phyloP scores from a whole-genome alignment of 306 rosid genomes.

The Abrus precatorius region DNA sequence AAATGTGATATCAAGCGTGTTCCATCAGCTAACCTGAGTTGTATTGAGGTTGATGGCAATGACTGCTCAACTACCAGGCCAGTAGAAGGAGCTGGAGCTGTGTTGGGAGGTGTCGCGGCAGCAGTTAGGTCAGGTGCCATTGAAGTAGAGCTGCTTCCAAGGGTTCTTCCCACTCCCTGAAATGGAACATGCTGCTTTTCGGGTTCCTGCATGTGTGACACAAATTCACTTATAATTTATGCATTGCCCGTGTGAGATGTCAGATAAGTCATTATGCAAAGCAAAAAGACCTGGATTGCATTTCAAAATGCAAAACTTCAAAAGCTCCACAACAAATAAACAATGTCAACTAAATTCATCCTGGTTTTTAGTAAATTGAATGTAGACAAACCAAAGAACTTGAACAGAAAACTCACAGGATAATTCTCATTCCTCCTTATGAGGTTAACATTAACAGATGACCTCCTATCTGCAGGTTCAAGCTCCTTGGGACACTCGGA shows the following conservation, averaged over 20 bases:
- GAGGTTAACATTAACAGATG: constrained; percentile 88
- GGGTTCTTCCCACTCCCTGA: constrained; percentile 96
- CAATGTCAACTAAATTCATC: constrained; percentile 1
- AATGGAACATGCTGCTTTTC: constrained; percentile 71
- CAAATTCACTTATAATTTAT: constrained; percentile 14
- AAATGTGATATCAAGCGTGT: constrained; percentile 80
- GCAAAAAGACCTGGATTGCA: neutral
- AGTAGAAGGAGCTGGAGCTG: constrained; percentile 58
- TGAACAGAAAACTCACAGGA: constrained; percentile 71
- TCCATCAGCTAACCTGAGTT: constrained; percentile 93
- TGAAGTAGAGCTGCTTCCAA: constrained; percentile 84
- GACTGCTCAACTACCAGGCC: constrained; percentile 76
- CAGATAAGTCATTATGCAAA: constrained; percentile 22
- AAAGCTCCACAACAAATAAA: constrained; percentile 25
- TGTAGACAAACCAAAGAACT: constrained; percentile 36
- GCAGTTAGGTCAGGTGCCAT: constrained; percentile 55
- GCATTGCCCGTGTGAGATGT: neutral
- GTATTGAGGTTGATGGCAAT: constrained; percentile 83
- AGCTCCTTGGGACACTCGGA: constrained; percentile 97
- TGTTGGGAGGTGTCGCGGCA: constrained; percentile 47
- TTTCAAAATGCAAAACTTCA: constrained; percentile 25
- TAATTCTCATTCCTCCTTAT: constrained; percentile 81
- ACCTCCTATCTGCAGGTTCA: constrained; percentile 84
- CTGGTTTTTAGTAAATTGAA: constrained; percentile 18
- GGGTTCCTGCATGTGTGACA: constrained; percentile 69